phyloP scores from a whole-genome alignment of 805 yeast genomes.

The Priceomyces haplophilus region DNA sequence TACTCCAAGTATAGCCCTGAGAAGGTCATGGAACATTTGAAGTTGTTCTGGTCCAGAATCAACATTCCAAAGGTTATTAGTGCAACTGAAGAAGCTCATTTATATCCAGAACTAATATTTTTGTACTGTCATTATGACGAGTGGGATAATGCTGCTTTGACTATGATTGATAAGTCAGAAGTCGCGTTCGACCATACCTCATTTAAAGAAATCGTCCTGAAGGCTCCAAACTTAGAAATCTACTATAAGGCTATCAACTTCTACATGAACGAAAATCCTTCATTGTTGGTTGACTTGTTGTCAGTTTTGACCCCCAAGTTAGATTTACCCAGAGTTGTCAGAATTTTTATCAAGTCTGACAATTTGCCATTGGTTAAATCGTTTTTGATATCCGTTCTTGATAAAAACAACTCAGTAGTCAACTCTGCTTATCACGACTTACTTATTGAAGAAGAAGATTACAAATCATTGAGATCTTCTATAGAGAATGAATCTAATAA shows the following conservation, averaged over 20 bases:
- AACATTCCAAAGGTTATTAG: constrained; percentile 95
- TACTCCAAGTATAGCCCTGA: constrained; percentile 89
- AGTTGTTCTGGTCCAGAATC: constrained; percentile 96
- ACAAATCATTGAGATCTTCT: constrained; percentile 81
- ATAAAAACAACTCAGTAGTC: constrained; percentile 85
- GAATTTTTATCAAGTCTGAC: constrained; percentile 92
- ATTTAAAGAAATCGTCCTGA: constrained; percentile 91
- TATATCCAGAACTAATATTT: constrained; percentile 96
- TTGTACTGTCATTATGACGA: constrained; percentile 97
- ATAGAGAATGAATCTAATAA: constrained; percentile 78
- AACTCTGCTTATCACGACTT: constrained; percentile 94
- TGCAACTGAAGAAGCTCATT: constrained; percentile 89
- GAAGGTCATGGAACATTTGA: constrained; percentile 92
- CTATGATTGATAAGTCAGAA: constrained; percentile 93
- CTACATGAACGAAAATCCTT: constrained; percentile 89
- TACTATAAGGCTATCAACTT: constrained; percentile 96
- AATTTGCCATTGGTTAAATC: constrained; percentile 95
- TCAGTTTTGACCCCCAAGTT: constrained; percentile 82
- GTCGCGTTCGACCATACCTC: constrained; percentile 90
- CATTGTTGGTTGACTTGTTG: constrained; percentile 80
- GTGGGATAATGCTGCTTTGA: constrained; percentile 97
- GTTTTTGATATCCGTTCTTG: constrained; percentile 86
- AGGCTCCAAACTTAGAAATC: constrained; percentile 93
- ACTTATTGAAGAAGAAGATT: constrained; percentile 94
- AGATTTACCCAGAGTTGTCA: constrained; percentile 91